Conservation (phyloP, 495 filamentous ascomycete genomes). For the Hypoxylon perforatum region DNA sequence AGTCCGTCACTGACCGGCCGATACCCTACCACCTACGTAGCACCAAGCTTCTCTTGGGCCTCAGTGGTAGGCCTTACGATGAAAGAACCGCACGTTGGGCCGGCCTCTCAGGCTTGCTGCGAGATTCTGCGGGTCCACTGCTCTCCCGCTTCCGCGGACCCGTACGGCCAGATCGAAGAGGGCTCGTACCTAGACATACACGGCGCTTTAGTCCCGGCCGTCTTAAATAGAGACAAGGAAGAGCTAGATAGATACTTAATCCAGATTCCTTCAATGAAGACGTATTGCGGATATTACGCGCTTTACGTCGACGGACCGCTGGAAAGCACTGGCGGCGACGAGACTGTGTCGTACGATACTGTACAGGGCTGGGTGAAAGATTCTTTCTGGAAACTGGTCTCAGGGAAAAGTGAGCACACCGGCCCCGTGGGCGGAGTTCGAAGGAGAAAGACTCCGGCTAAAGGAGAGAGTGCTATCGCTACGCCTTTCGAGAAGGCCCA, state of each 20-base stretch:
- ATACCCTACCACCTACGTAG: background rate
- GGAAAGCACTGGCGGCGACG: background rate
- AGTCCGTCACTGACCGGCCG: background rate
- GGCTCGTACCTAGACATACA: background rate
- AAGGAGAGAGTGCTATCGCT: background rate
- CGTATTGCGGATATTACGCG: background rate
- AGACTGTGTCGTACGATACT: background rate
- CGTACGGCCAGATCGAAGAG: background rate
- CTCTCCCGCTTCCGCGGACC: background rate
- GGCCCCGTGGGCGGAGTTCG: background rate
- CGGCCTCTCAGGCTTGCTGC: background rate
- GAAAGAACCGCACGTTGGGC: background rate
- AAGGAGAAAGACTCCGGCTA: background rate
- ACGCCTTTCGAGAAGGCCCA: background rate
- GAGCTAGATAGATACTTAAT: background rate
- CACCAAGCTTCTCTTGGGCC: background rate
- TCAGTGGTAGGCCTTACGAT: background rate
- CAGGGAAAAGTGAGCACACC: background rate
- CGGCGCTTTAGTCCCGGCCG: background rate
- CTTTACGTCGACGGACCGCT: background rate
- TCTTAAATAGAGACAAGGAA: background rate
- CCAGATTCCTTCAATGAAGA: background rate
- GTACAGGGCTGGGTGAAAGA: background rate
- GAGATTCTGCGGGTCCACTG: background rate
- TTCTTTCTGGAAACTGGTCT: background rate